Conservation (phyloP, 192 early-diverging fungal species). For the Geranomyces michiganensis region DNA sequence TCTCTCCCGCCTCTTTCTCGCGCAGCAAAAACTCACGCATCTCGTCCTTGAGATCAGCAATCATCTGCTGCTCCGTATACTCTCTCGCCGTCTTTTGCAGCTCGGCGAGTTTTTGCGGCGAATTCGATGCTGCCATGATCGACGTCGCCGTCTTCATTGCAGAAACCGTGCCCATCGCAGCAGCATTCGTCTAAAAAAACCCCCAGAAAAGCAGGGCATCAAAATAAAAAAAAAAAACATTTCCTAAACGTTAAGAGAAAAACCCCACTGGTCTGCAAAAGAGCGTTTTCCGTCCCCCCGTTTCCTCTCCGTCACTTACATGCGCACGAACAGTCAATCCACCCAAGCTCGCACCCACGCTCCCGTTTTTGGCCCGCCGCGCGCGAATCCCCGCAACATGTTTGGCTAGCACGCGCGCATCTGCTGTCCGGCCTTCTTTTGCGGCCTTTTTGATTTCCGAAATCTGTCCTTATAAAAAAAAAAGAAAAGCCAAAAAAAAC, state of each 20-base stretch:
- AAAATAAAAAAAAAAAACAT: background rate
- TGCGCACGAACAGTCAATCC: background rate
- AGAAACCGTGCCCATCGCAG: slow-evolving; percentile 12
- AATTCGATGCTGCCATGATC: slow-evolving; percentile 43
- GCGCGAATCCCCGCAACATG: slow-evolving; percentile 36
- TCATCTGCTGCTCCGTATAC: slow-evolving; percentile 35
- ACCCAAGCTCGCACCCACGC: slow-evolving; percentile 16
- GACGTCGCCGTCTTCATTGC: slow-evolving; percentile 39
- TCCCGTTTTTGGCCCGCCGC: slow-evolving; percentile 26
- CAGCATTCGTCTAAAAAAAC: slow-evolving; percentile 5
- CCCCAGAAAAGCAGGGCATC: too few relatives aligned
- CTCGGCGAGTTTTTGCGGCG: slow-evolving; percentile 15
- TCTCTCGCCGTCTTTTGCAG: slow-evolving; percentile 39
- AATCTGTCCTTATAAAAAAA: slow-evolving; percentile 8
- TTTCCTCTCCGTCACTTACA: too few relatives aligned
- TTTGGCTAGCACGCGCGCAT: slow-evolving; percentile 35
- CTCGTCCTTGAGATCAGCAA: slow-evolving; percentile 45
- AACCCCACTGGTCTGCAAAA: too few relatives aligned
- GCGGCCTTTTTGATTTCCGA: slow-evolving; percentile 45
- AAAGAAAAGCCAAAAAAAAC: too few relatives aligned
- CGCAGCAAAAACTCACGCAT: slow-evolving; percentile 32
- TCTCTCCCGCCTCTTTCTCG: too few relatives aligned
- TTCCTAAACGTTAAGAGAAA: background rate
- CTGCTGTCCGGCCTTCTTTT: slow-evolving; percentile 31
- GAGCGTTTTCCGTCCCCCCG: too few relatives aligned